Evolutionary conservation across 1,139 yeast species (phyloP), one percentile per base, ranked within the genome.

Genomic region (Geotrichum restrictum): DNA sequence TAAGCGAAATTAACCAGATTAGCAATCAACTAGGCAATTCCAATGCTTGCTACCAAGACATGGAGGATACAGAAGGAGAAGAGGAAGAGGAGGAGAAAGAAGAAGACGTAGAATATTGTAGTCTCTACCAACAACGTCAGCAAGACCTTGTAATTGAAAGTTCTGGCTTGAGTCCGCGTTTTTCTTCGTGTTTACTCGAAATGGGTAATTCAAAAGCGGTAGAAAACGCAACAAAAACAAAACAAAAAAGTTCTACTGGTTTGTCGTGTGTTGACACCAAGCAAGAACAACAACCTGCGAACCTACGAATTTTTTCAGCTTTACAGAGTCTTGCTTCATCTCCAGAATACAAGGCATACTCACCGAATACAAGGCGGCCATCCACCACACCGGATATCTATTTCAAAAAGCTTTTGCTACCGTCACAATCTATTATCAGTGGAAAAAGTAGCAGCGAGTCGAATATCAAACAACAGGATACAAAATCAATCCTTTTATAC

Each of bases 41-140:
- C 29, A 40, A 22, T 8, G 32, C 29, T 13, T 13, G 18, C 11
- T 13, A 40, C 4, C 32, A 21, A 40, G 29, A 19, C 14, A 13
- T 22, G n/a, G 44, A 40, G 5, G 44, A 22, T 8, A 22, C 44
- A 21, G 44, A 40, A 13, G 44, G 24, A 21, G 44, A 40, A 40
- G 32, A 22, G n/a, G 32, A 40, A 24, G 11, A 21, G 5, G 21
- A n/a, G 8, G 29, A 24, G 8, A 8, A 24, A 24, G 29, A 24
- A 24, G 29, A 24, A 8, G 29, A 24, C 7, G 29, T 5, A 8
- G 29, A 24, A 24, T 8, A n/a, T n/a, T n/a, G n/a, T n/a, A n/a
- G n/a, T n/a, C n/a, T n/a, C n/a, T 16, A 11, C 21, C 41, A 37
- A 37, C 21, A 14, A 18, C 41, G 16, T 10, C 41, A 11, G 4